These are phyloP conservation scores for Aspergillus sp. DNA, from an alignment of 2,329 filamentous ascomycete genomes.

Conservation along the genomic window DNA sequence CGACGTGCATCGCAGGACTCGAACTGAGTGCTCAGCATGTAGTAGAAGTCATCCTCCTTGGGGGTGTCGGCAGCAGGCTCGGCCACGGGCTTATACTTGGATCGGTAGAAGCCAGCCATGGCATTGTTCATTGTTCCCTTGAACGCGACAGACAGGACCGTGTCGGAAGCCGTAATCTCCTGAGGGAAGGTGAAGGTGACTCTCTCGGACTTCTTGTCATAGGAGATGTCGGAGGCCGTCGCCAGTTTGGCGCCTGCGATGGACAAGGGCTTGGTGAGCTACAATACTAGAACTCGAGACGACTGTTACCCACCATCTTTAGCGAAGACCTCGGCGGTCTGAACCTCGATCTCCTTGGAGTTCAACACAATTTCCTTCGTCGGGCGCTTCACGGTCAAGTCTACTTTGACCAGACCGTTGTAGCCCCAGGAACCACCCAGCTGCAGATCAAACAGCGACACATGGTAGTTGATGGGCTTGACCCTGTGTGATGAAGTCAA, in stretches of 20 bases:
- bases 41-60: slow-evolving; percentile 63
- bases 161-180: slow-evolving; percentile 65
- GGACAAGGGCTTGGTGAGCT: neutral
- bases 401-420: slow-evolving; percentile 80
- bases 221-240: slow-evolving; percentile 67
- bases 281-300: neutral
- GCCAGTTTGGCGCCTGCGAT: slow-evolving; percentile 25
- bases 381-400: slow-evolving; percentile 67
- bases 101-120: slow-evolving; percentile 92
- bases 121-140: slow-evolving; percentile 81
- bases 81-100: slow-evolving; percentile 82
- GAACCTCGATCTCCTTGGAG: slow-evolving; percentile 76
- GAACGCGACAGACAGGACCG: slow-evolving; percentile 72
- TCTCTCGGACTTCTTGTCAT: slow-evolving; percentile 81
- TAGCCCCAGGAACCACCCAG: slow-evolving; percentile 72
- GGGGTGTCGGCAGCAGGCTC: slow-evolving; percentile 75
- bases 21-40: slow-evolving; percentile 93
- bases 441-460: slow-evolving; percentile 79
- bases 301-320: slow-evolving; percentile 31
- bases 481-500: slow-evolving; percentile 49
- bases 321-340: slow-evolving; percentile 49
- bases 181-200: slow-evolving; percentile 74
- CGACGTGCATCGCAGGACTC: slow-evolving; percentile 93
- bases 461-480: slow-evolving; percentile 80
- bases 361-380: slow-evolving; percentile 82